Conservation (phyloP, 2,329 filamentous ascomycete genomes). For the Cladosporium sp. region DNA sequence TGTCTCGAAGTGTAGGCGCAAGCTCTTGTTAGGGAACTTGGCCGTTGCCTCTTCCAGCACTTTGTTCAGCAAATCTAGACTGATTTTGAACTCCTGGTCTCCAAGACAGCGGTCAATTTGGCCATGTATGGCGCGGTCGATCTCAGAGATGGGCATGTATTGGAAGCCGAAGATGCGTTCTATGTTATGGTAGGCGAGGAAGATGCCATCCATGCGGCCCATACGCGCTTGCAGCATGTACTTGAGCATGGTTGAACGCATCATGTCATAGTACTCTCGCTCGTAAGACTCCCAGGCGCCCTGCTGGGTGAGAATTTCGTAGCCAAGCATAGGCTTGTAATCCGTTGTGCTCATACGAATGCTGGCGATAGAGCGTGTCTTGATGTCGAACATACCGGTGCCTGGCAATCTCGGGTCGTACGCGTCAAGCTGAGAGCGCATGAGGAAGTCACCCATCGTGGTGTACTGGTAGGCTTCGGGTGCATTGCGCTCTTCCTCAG, state of each 20-base stretch:
- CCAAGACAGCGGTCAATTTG: conserved; percentile 68
- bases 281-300: conserved; percentile 91
- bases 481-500: conserved; percentile 69
- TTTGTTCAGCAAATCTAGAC: conserved; percentile 76
- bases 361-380: conserved; percentile 87
- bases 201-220: conserved; percentile 98
- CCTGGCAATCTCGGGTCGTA: conserved; percentile 83
- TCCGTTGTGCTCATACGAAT: conserved; percentile 82
- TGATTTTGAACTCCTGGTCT: conserved; percentile 82
- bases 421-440: conserved; percentile 94
- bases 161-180: conserved; percentile 97
- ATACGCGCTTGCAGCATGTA: conserved; percentile 96
- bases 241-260: conserved; percentile 89
- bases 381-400: conserved; percentile 92
- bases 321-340: conserved; percentile 75
- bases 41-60: conserved; percentile 73
- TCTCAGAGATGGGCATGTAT: conserved; percentile 81
- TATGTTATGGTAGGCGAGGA: conserved; percentile 94
- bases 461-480: conserved; percentile 87
- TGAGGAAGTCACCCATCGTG: conserved; percentile 80
- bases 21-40: conserved; percentile 66
- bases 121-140: conserved; percentile 89
- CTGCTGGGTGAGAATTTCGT: conserved; percentile 76
- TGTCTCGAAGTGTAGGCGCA: conserved; percentile 50
- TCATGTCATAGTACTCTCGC: conserved; percentile 96